phyloP scores from a whole-genome alignment of 2,329 filamentous ascomycete genomes.

The Alternaria hordeiaustralica region DNA sequence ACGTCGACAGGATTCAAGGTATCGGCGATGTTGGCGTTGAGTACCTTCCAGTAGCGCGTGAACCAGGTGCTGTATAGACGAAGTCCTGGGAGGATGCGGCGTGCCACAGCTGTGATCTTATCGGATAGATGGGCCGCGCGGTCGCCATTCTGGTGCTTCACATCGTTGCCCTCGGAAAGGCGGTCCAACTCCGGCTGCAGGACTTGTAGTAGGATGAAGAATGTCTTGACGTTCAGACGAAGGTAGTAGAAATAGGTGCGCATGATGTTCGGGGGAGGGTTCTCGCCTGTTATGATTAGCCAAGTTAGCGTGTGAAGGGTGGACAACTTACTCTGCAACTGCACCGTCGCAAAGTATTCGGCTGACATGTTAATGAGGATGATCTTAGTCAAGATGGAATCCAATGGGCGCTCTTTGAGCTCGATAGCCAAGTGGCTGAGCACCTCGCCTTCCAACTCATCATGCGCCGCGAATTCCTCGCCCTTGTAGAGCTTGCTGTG shows the following conservation, averaged over 20 bases:
- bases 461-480: conserved; percentile 73
- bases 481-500: conserved; percentile 86
- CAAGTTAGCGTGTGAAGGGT: conserved; percentile 12
- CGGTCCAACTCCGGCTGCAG: conserved; percentile 73
- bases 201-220: conserved; percentile 73
- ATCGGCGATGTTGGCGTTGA: conserved; percentile 62
- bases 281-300: conserved; percentile 28
- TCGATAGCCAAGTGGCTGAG: conserved; percentile 77
- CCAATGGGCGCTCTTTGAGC: conserved; percentile 71
- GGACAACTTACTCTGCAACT: conserved; percentile 60
- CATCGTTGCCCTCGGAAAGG: conserved; percentile 56
- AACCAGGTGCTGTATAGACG: conserved; percentile 75
- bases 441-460: conserved; percentile 85
- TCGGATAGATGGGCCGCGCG: conserved; percentile 50
- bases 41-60: conserved; percentile 59
- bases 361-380: conserved; percentile 86
- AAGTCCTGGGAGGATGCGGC: conserved; percentile 67
- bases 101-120: conserved; percentile 64
- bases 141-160: conserved; percentile 50
- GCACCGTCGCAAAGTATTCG: conserved; percentile 72
- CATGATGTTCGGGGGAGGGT: conserved; percentile 44
- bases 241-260: conserved; percentile 67
- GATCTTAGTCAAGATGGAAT: conserved; percentile 75
- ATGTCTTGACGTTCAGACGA: conserved; percentile 78
- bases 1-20: conserved; percentile 63